Evolutionary conservation across 1,284 basidiomycete genomes (phyloP).

Genomic region (Schizophyllum commune): DNA sequence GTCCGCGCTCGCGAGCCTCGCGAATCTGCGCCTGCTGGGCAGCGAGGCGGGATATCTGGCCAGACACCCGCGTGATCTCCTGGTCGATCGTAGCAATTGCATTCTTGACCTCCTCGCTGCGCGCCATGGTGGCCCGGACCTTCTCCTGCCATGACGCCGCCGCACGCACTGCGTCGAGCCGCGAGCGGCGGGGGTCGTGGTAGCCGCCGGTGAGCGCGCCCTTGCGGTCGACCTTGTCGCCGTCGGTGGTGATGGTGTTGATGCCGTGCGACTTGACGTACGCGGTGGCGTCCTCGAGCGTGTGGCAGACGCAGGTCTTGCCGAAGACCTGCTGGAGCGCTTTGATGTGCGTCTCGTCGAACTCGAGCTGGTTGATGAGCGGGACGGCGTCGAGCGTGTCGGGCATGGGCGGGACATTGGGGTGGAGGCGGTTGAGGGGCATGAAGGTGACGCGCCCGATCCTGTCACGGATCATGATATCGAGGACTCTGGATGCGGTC

Average conservation of each 20-base stretch:
- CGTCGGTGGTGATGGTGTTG: constrained; percentile 96
- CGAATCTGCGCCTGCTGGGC: constrained; percentile 68
- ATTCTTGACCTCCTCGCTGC: constrained; percentile 68
- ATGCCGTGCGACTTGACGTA: constrained; percentile 93
- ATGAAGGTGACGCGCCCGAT: constrained; percentile 96
- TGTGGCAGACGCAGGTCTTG: constrained; percentile 91
- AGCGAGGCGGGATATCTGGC: constrained; percentile 66
- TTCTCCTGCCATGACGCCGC: constrained; percentile 75
- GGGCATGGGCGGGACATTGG: constrained; percentile 60
- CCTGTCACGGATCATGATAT: constrained; percentile 88
- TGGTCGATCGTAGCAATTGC: constrained; percentile 75
- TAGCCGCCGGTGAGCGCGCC: constrained; percentile 95
- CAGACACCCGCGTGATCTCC: constrained; percentile 73
- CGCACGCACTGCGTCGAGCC: constrained; percentile 81
- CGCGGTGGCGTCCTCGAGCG: constrained; percentile 86
- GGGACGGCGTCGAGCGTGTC: constrained; percentile 87
- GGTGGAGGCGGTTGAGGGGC: constrained; percentile 94
- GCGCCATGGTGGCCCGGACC: constrained; percentile 58
- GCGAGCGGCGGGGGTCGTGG: constrained; percentile 85
- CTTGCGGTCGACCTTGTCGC: constrained; percentile 96
- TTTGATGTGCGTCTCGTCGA: constrained; percentile 63
- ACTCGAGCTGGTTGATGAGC: constrained; percentile 78
- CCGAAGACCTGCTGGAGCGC: constrained; percentile 99
- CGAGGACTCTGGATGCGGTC: constrained; percentile 83
- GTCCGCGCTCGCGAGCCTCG: constrained; percentile 60